Evolutionary conservation across 2,329 filamentous ascomycete species (phyloP).

Genomic region (Pseudocercospora fijiensis): DNA sequence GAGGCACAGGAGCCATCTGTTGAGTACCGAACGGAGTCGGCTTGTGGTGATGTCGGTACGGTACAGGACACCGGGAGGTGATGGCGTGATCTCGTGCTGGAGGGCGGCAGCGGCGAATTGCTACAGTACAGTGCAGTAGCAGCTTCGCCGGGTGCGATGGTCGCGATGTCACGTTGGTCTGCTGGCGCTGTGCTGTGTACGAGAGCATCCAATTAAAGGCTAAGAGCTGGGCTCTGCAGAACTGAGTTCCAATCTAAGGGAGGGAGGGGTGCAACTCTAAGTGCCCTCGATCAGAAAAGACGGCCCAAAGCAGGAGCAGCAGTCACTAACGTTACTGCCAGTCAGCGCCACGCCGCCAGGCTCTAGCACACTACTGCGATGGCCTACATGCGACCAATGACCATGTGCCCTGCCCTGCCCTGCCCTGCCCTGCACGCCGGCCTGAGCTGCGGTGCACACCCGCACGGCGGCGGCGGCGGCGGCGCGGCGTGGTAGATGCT

Average conservation of each 20-base stretch:
- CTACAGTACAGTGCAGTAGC: too few relatives aligned
- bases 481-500: background rate
- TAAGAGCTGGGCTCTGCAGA: slow-evolving; percentile 3
- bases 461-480: slow-evolving; percentile 3
- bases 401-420: too few relatives aligned
- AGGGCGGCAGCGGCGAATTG: background rate
- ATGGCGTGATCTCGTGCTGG: background rate
- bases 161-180: background rate
- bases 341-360: background rate
- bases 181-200: slow-evolving; percentile 1
- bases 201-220: slow-evolving; percentile 1
- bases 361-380: background rate
- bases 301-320: background rate
- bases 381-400: background rate
- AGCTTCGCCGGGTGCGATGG: background rate
- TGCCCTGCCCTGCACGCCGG: too few relatives aligned
- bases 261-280: slow-evolving; percentile 5
- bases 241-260: slow-evolving; percentile 5
- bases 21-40: slow-evolving; percentile 5
- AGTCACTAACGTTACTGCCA: too few relatives aligned
- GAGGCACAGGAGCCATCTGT: slow-evolving; percentile 7
- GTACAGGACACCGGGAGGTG: background rate
- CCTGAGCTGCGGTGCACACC: background rate
- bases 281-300: background rate
- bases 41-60: background rate